phyloP scores from a whole-genome alignment of 805 yeast genomes.

The Candida gorgasii region DNA sequence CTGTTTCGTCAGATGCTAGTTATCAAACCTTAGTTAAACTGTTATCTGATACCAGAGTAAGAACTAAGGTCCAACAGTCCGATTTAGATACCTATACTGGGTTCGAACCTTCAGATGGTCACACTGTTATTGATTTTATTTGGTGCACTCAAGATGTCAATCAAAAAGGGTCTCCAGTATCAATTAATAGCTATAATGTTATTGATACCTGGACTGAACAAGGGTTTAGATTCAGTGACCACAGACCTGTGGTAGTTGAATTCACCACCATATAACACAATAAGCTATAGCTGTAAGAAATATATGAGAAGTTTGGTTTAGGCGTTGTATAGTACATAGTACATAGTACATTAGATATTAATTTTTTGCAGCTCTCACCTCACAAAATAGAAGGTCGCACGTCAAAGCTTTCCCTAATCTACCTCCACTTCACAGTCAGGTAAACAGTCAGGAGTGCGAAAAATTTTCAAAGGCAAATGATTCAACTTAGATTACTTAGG shows the following conservation, averaged over 20 bases:
- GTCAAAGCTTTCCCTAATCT: too few relatives aligned
- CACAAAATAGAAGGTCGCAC: too few relatives aligned
- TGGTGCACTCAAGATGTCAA: slow-evolving; percentile 30
- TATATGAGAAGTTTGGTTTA: neutral
- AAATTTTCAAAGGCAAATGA: slow-evolving; percentile 10
- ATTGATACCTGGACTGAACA: slow-evolving; percentile 36
- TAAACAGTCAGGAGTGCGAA: slow-evolving; percentile 2
- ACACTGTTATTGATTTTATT: slow-evolving; percentile 40
- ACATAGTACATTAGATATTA: too few relatives aligned
- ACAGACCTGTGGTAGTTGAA: slow-evolving; percentile 39
- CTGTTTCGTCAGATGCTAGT: slow-evolving; percentile 22
- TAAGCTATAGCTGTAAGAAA: neutral
- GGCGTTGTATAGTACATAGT: too few relatives aligned
- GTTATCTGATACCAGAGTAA: slow-evolving; percentile 28
- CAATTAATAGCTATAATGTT: slow-evolving; percentile 26
- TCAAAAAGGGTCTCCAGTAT: slow-evolving; percentile 14
- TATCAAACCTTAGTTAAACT: slow-evolving; percentile 32
- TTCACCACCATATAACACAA: slow-evolving; percentile 1
- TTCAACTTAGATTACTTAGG: slow-evolving; percentile 2
- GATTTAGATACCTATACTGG: slow-evolving; percentile 43
- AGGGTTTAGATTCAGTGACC: slow-evolving; percentile 44
- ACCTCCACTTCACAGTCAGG: too few relatives aligned
- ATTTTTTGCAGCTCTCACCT: too few relatives aligned
- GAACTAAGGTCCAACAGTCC: slow-evolving; percentile 20
- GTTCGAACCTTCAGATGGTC: slow-evolving; percentile 24